These are phyloP conservation scores for Leccinum boreale DNA, from an alignment of 768 basidiomycete genomes.

Conservation along the genomic window DNA sequence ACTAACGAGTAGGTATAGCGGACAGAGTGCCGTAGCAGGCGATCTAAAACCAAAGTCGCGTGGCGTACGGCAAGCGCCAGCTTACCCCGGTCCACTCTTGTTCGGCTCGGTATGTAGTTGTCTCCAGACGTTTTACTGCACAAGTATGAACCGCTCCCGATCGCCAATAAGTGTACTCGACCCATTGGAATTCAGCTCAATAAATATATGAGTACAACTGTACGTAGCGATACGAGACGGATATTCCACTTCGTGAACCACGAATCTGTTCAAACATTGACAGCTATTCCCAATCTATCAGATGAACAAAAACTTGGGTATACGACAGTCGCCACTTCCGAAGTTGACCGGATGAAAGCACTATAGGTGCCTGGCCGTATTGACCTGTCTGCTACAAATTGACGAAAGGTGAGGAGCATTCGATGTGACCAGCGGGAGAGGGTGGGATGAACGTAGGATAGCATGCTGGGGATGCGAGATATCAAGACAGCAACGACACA, in stretches of 20 bases:
- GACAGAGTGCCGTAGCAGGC: neutral
- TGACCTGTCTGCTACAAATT: conserved; percentile 10
- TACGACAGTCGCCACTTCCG: conserved; percentile 8
- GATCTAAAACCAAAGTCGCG: neutral
- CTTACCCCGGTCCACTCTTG: neutral
- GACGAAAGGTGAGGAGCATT: conserved; percentile 5
- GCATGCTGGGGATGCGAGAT: conserved; percentile 21
- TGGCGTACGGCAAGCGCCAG: no score
- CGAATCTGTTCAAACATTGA: neutral
- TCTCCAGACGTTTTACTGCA: neutral
- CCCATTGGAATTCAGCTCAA: neutral
- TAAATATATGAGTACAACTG: neutral
- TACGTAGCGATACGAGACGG: conserved; percentile 1
- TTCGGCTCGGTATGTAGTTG: neutral
- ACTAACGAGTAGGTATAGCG: neutral
- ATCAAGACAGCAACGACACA: conserved; percentile 25
- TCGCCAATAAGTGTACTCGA: neutral
- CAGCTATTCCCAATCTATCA: conserved; percentile 4
- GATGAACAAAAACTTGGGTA: conserved; percentile 14
- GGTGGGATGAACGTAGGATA: conserved; percentile 9
- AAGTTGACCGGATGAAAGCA: conserved; percentile 1
- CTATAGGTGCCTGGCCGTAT: conserved; percentile 7
- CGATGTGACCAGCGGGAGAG: neutral
- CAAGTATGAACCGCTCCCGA: no score
- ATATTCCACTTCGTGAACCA: neutral